Percentiles rank a stretch among this genome's conserved stretches.
phyloP scores from a whole-genome alignment of 805 yeast species.

The Lipomyces anomalus region DNA sequence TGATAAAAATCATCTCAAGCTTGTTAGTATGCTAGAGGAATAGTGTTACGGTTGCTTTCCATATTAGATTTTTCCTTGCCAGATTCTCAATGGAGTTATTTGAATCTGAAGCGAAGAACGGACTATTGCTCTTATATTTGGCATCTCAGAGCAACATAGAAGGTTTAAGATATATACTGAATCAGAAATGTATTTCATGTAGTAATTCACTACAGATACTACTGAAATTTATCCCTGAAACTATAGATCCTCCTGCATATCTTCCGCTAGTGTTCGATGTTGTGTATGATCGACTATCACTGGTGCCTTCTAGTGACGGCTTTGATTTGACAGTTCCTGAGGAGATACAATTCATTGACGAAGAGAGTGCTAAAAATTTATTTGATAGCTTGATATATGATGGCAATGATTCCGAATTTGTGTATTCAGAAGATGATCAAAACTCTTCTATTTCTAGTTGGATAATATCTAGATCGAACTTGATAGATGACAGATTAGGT shows the following conservation, averaged over 20 bases:
- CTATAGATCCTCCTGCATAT: constrained; percentile 25
- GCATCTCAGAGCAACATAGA: too few relatives aligned
- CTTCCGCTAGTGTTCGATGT: constrained; percentile 17
- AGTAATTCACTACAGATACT: constrained; percentile 29
- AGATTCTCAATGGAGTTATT: too few relatives aligned
- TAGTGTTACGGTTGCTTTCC: too few relatives aligned
- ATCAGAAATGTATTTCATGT: too few relatives aligned
- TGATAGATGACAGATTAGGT: constrained; percentile 25
- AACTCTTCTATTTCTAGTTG: constrained; percentile 23
- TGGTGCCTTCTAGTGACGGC: too few relatives aligned
- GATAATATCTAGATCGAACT: constrained; percentile 28
- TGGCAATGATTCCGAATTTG: constrained; percentile 1
- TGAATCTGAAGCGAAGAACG: too few relatives aligned
- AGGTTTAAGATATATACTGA: too few relatives aligned
- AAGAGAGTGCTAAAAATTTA: constrained; percentile 14
- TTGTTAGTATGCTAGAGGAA: too few relatives aligned
- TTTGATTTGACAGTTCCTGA: too few relatives aligned
- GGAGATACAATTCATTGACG: constrained; percentile 17
- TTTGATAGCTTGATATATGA: constrained; percentile 2
- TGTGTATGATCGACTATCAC: constrained; percentile 5
- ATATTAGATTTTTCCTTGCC: too few relatives aligned
- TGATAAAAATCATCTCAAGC: too few relatives aligned
- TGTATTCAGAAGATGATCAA: constrained; percentile 25
- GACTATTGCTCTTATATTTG: too few relatives aligned
- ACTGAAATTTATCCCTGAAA: constrained; percentile 31